Evolutionary conservation across 176 grass and related monocot species (phyloP), one percentile per base, ranked within the genome.

Genomic region (Musa acuminata): DNA sequence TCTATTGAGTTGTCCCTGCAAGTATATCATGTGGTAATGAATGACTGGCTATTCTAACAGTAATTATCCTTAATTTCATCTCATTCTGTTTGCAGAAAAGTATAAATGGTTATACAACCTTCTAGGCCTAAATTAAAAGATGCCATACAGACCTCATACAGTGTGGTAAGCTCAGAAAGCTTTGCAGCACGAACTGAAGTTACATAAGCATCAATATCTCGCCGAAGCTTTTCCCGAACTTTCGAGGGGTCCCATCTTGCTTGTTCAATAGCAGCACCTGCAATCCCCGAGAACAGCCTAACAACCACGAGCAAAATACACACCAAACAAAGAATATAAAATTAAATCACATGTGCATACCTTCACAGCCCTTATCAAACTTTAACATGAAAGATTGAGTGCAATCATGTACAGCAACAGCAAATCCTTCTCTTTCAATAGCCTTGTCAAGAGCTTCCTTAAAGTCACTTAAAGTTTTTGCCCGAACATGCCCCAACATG

Each of bases 251-350:
- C 86, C 96, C 96, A 99, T 19, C 82, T 94, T 81, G 89, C 88
- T 94, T 94, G 96, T 71, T 91, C 77, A 78, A 99, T 91, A 82
- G 86, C 78, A 81, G 88, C 91, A 87, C 94, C 96, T 99, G 86
- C 60, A 29, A 83, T 72, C 72, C 53, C 35, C 5, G 35, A 43
- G 16, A 26, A 67, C 6, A 29, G 13, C 24, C 24, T 35, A 35
- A 67, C 64, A 67, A 16, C 26, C 64, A 67, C 13, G 35, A 67
- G 13, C 64, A 67, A 3, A 35, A 67, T 5, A 43, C 74, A 76
- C 72, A 67, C 12, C 8, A 62, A 62, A 49, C 73, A 62, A 35
- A 12, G 26, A 3, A 67, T 12, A 67, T 60, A 17, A 67, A 5
- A 29, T 2, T 67, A 12, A 8, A 67, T 6, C 35, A 43, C 8